A percentile compares a stretch with the other conserved stretches of the same genome.
Evolutionary conservation across 441 rosid species (phyloP).

Genomic region (Isatis lusitanica): DNA sequence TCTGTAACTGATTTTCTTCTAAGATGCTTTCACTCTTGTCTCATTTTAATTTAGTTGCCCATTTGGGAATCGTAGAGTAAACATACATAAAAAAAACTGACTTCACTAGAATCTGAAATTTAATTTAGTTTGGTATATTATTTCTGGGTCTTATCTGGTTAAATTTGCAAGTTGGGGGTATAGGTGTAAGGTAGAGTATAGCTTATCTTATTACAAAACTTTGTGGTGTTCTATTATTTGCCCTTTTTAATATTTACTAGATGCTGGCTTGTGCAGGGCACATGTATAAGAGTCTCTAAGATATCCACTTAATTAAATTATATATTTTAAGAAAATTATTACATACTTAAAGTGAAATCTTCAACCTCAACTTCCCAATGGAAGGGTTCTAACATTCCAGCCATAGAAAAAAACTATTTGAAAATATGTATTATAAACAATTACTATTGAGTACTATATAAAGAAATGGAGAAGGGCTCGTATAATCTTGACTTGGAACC

Average conservation of each 20-base stretch:
- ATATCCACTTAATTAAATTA: too few species aligned
- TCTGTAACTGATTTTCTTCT: conserved; percentile 11
- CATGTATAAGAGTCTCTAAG: too few species aligned
- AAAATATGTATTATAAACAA: background rate
- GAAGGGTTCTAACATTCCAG: background rate
- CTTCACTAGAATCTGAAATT: background rate
- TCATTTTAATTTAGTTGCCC: background rate
- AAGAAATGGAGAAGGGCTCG: conserved; percentile 18
- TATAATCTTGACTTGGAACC: conserved; percentile 21
- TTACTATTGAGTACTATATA: background rate
- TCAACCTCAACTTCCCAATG: too few species aligned
- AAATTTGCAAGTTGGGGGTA: conserved; percentile 26
- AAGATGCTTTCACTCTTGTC: background rate
- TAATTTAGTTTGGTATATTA: conserved; percentile 10
- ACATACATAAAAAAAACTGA: background rate
- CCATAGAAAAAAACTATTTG: background rate
- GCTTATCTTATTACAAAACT: conserved; percentile 21
- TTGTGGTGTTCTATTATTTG: conserved; percentile 37
- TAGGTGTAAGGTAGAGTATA: conserved; percentile 15
- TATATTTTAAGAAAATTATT: too few species aligned
- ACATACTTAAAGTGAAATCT: too few species aligned
- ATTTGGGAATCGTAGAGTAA: conserved; percentile 1
- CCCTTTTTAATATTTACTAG: conserved; percentile 1
- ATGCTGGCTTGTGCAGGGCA: too few species aligned
- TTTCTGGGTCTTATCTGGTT: background rate